Evolutionary conservation across 2,329 filamentous ascomycete genomes (phyloP).

Genomic region (Ceratocystis colombiana): DNA sequence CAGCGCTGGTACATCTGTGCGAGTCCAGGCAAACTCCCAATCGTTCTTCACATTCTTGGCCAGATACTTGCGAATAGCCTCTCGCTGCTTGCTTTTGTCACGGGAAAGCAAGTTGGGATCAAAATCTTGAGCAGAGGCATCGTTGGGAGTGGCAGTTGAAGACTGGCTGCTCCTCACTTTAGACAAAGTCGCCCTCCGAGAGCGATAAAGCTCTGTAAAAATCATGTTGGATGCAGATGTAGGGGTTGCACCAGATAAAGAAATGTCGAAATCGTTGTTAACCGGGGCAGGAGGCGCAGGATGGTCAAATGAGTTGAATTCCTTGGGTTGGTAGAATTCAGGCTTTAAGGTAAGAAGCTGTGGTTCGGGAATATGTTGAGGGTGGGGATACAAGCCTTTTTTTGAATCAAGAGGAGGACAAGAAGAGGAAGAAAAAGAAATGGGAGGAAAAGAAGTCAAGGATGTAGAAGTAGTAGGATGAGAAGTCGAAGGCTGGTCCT

Average conservation of each 20-base stretch:
- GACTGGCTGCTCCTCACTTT: conserved; percentile 31
- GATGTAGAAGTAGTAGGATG: conserved; percentile 19
- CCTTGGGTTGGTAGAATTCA: conserved; percentile 21
- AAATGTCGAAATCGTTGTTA: conserved; percentile 20
- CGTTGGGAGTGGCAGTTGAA: conserved; percentile 28
- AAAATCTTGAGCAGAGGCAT: conserved; percentile 36
- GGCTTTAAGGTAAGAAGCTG: conserved; percentile 22
- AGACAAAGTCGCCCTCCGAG: conserved; percentile 43
- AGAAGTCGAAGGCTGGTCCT: conserved; percentile 14
- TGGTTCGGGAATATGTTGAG: conserved; percentile 20
- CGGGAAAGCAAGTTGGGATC: conserved; percentile 52
- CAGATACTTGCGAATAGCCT: conserved; percentile 49
- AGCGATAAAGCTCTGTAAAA: conserved; percentile 51
- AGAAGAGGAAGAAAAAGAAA: conserved; percentile 23
- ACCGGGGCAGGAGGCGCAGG: conserved; percentile 14
- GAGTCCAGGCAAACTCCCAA: conserved; percentile 52
- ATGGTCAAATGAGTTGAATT: conserved; percentile 25
- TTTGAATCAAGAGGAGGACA: conserved; percentile 18
- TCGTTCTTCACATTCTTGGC: conserved; percentile 46
- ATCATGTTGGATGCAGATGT: conserved; percentile 39
- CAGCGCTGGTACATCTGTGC: conserved; percentile 27
- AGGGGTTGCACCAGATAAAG: conserved; percentile 14
- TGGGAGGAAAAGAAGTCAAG: conserved; percentile 28
- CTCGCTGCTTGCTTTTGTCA: conserved; percentile 54
- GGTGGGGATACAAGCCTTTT: conserved; percentile 22